Evolutionary conservation across 1,139 yeast species (phyloP), one percentile per base, ranked within the genome.

Genomic region (Protomyces inouyei): DNA sequence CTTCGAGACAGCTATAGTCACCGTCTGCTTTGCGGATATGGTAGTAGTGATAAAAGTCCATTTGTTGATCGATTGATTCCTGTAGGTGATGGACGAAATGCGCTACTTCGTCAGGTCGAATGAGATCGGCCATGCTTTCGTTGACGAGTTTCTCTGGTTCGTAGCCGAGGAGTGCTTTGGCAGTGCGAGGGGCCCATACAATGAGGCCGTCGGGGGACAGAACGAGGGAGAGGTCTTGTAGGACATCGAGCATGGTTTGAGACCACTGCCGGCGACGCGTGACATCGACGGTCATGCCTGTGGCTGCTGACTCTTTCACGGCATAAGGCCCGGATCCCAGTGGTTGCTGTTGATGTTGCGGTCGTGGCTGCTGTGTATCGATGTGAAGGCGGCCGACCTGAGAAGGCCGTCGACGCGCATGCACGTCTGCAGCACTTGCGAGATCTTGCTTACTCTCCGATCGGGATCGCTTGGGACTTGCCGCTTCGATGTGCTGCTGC

Each of bases 61-160:
- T 57, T 6, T 45, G 35, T 23, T 36, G 28, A 46, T 40, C 53
- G 52, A 51, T 51, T 12, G 57, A 36, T 4, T 55, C 66, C 32
- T 66, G 57, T 35, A 66, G 53, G 12, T 60, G 64, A 14, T 40
- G 46, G 40, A 70, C 67, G 52, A 71, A 70, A 54, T 64, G 65
- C 38, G 69, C 72, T n/a, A 70, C 60, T 52, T 72, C 74, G 45
- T 68, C 70, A 9, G 69, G 71, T 52, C 70, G 73, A 43, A 72
- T 60, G 64, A 66, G 68, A 55, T 71, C 73, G 43, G 68, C 57
- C 37, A 70, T 52, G 25, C 38, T 51, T 55, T 65, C 66, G 59
- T 68, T 68, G 16, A 66, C 60, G 48, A 70, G 55, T 18, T 69
- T 68, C 16, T 65, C 48, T 23, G 66, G 68, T 3, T 65, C 59